Percentiles rank a stretch among this genome's conserved stretches.
Conservation (phyloP, 169 alveolate genomes). For the Plasmodium yoelii region DNA sequence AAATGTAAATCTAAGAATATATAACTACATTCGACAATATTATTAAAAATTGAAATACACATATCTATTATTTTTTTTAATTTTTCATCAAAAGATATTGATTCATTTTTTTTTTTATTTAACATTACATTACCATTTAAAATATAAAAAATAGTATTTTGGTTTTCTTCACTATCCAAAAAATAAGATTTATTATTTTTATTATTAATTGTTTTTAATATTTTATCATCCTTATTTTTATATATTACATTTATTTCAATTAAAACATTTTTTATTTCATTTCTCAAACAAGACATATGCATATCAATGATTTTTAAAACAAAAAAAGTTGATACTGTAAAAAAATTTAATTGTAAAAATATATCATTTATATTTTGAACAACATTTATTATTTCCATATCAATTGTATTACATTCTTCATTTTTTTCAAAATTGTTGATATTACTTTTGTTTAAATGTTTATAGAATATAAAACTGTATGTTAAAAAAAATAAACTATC, state of each 20-base stretch:
- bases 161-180: not conserved
- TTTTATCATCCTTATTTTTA: not conserved
- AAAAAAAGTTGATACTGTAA: constrained; percentile 30
- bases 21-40: constrained; percentile 52
- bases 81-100: constrained; percentile 21
- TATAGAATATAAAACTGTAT: constrained; percentile 33
- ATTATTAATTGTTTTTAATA: not conserved
- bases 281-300: constrained; percentile 28
- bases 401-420: not conserved
- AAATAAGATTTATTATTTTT: not conserved
- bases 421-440: not conserved
- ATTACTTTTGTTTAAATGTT: not conserved
- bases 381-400: constrained; percentile 13
- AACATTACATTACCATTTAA: not conserved
- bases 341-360: constrained; percentile 39
- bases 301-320: constrained; percentile 26
- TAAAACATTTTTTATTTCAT: constrained; percentile 17
- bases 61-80: constrained; percentile 32
- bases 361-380: constrained; percentile 37
- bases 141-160: too few species aligned
- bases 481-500: constrained; percentile 52
- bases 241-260: not conserved
- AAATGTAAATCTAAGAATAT: constrained; percentile 58
- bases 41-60: constrained; percentile 22
- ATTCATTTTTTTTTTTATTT: constrained; percentile 4